Evolutionary conservation across 306 rosid species (phyloP).

Genomic region (Trifolium pratense): DNA sequence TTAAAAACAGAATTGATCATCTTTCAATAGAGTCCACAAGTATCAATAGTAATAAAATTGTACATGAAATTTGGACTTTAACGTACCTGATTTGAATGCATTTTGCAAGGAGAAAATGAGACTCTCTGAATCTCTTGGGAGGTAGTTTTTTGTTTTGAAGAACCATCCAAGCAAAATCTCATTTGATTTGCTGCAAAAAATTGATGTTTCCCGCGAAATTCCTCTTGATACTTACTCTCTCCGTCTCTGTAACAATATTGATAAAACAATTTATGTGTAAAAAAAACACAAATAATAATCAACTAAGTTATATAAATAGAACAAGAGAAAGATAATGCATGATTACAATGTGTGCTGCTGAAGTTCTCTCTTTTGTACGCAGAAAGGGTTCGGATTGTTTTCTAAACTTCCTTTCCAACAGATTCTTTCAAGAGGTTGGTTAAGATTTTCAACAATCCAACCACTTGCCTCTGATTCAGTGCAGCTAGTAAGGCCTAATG

Average conservation of each 20-base stretch:
- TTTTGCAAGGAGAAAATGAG: conserved; percentile 72
- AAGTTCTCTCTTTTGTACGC: conserved; percentile 71
- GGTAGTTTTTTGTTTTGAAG: conserved; percentile 68
- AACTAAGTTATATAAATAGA: conserved; percentile 35
- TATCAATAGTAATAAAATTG: neutral
- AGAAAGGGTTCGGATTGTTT: conserved; percentile 58
- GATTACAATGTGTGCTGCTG: conserved; percentile 58
- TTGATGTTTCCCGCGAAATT: conserved; percentile 66
- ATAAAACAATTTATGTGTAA: conserved; percentile 18
- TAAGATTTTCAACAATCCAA: conserved; percentile 65
- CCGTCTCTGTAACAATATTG: conserved; percentile 54
- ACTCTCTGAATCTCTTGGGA: conserved; percentile 62
- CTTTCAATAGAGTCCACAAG: conserved; percentile 38
- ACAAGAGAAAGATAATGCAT: conserved; percentile 35
- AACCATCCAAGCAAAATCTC: conserved; percentile 73
- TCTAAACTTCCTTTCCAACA: conserved; percentile 69
- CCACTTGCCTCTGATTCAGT: conserved; percentile 66
- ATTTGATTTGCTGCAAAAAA: conserved; percentile 53
- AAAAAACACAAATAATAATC: conserved; percentile 16
- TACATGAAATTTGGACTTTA: neutral
- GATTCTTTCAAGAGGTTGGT: conserved; percentile 59
- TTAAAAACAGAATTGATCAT: conserved; percentile 36
- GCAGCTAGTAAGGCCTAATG: conserved; percentile 67
- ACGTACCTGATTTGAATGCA: conserved; percentile 81
- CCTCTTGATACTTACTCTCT: conserved; percentile 46